Conservation (phyloP, 2,329 filamentous ascomycete genomes). For the Huntiella bhutanensis region DNA sequence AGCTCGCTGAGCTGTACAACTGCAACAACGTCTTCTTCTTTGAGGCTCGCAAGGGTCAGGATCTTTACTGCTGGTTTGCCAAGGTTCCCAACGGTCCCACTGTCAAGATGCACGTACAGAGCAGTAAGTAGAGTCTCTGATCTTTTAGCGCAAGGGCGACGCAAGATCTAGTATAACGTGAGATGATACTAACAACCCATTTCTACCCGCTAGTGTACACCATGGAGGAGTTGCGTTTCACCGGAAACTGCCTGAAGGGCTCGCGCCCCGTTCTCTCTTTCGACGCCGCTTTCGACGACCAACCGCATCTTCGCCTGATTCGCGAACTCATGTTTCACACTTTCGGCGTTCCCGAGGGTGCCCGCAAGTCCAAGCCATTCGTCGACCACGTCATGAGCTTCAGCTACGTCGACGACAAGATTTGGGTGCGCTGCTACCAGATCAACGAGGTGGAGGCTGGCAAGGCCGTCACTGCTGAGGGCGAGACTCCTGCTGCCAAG, state of each 20-base stretch:
- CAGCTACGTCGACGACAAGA: constrained; percentile 76
- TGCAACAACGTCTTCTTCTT: constrained; percentile 93
- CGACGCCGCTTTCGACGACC: constrained; percentile 65
- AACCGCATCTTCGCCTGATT: constrained; percentile 63
- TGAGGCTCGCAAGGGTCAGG: constrained; percentile 83
- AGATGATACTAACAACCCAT: neutral
- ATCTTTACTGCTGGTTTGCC: constrained; percentile 84
- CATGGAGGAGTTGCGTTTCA: constrained; percentile 92
- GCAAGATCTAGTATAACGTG: neutral
- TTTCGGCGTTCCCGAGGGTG: constrained; percentile 79
- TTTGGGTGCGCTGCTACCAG: constrained; percentile 93
- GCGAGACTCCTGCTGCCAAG: constrained; percentile 18
- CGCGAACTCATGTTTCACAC: constrained; percentile 80
- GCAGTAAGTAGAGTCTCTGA: constrained; percentile 28
- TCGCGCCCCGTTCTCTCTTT: constrained; percentile 83
- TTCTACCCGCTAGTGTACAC: constrained; percentile 48
- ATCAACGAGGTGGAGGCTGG: constrained; percentile 57
- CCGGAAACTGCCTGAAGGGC: constrained; percentile 90
- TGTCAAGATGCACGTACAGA: constrained; percentile 57
- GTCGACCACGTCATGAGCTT: constrained; percentile 91
- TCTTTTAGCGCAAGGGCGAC: neutral
- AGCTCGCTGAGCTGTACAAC: constrained; percentile 59
- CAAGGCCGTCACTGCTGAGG: constrained; percentile 25
- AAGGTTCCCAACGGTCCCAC: constrained; percentile 59
- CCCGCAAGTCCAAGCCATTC: constrained; percentile 85